A percentile compares a stretch with the other conserved stretches of the same genome.
Evolutionary conservation across 768 basidiomycete species (phyloP).

Genomic region (Termitomyces titanicus): DNA sequence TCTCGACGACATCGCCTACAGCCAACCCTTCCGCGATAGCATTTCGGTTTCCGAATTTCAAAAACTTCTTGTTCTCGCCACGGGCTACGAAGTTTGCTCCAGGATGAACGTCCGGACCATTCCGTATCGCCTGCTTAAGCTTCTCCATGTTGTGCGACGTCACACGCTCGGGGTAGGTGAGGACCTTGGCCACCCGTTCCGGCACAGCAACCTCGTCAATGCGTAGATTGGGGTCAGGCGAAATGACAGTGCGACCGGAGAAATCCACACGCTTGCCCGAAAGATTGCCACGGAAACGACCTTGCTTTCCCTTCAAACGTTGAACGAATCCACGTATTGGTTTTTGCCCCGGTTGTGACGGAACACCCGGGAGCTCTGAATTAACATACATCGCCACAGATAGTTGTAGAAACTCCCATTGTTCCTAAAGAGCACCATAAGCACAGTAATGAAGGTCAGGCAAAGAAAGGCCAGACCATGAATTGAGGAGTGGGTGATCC

Average conservation of each 20-base stretch:
- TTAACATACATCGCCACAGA: slow-evolving; percentile 98
- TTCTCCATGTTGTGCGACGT: slow-evolving; percentile 84
- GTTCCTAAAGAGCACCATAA: slow-evolving; percentile 53
- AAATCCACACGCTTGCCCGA: slow-evolving; percentile 99
- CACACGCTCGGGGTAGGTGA: slow-evolving; percentile 96
- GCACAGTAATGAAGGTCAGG: not conserved
- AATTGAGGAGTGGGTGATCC: slow-evolving; percentile 86
- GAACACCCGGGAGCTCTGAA: slow-evolving; percentile 92
- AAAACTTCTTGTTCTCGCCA: slow-evolving; percentile 83
- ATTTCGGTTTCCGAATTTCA: slow-evolving; percentile 81
- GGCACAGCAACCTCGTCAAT: slow-evolving; percentile 99
- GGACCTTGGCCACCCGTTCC: slow-evolving; percentile 87
- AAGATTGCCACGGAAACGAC: slow-evolving; percentile 96
- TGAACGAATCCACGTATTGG: slow-evolving; percentile 98
- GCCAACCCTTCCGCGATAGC: slow-evolving; percentile 78
- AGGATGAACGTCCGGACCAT: slow-evolving; percentile 88
- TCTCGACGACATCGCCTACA: slow-evolving; percentile 90
- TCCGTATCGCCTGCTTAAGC: slow-evolving; percentile 74
- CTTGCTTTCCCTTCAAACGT: slow-evolving; percentile 97
- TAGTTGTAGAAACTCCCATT: slow-evolving; percentile 97
- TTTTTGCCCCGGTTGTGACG: slow-evolving; percentile 82
- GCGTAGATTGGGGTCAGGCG: slow-evolving; percentile 96
- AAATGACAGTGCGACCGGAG: slow-evolving; percentile 96
- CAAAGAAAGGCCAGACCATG: slow-evolving; percentile 53
- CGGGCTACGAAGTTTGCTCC: slow-evolving; percentile 93